phyloP scores from a whole-genome alignment of 805 yeast genomes.

The Hanseniaspora lindneri region DNA sequence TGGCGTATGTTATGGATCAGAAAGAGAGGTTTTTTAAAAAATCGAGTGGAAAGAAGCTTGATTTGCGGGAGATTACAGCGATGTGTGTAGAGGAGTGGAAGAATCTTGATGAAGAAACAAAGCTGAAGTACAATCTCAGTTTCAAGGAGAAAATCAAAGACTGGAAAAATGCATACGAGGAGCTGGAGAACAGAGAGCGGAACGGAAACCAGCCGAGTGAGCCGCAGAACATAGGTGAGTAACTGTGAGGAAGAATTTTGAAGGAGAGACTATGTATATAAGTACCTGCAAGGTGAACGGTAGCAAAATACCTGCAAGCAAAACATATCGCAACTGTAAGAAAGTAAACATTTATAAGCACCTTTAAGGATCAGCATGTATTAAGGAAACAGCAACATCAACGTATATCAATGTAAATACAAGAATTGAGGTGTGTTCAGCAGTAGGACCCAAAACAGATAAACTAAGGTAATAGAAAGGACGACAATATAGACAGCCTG shows the following conservation, averaged over 20 bases:
- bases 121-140: slow-evolving; percentile 24
- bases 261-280: too few species aligned
- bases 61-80: slow-evolving; percentile 28
- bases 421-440: too few species aligned
- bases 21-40: slow-evolving; percentile 27
- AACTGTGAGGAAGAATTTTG: background rate
- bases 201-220: background rate
- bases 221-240: background rate
- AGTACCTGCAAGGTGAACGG: too few species aligned
- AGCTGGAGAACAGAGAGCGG: slow-evolving; percentile 5
- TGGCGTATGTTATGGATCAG: slow-evolving; percentile 29
- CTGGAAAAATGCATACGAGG: slow-evolving; percentile 28
- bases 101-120: slow-evolving; percentile 4
- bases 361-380: too few species aligned
- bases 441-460: too few species aligned
- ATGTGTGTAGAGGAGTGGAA: slow-evolving; percentile 21
- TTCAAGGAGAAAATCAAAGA: slow-evolving; percentile 30
- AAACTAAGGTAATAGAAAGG: too few species aligned
- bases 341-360: too few species aligned
- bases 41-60: background rate
- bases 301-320: too few species aligned
- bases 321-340: too few species aligned
- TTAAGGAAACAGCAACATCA: too few species aligned
- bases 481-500: too few species aligned
- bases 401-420: too few species aligned